phyloP scores from a whole-genome alignment of 768 basidiomycete genomes.

The Rhizopogon rudus region DNA sequence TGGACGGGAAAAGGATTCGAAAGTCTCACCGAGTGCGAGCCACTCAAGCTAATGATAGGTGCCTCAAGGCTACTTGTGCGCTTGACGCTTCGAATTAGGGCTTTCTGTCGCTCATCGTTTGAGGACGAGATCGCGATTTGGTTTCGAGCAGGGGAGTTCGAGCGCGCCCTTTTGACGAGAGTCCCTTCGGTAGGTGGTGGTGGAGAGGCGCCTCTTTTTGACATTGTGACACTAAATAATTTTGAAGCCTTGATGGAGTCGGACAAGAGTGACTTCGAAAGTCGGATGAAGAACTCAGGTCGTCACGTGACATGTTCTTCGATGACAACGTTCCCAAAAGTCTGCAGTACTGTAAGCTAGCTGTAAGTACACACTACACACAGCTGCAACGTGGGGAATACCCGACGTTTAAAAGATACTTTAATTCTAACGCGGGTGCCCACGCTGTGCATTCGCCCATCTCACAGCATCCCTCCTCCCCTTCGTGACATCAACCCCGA shows the following conservation, averaged over 20 bases:
- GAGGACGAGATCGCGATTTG: constrained; percentile 77
- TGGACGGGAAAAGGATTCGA: not conserved
- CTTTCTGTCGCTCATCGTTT: constrained; percentile 69
- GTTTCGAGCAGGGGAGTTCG: constrained; percentile 47
- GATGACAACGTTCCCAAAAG: no score
- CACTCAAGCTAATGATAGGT: constrained; percentile 87
- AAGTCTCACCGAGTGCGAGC: constrained; percentile 73
- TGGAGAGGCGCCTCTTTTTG: constrained; percentile 65
- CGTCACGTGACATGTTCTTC: not conserved
- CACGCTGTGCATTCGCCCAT: constrained; percentile 41
- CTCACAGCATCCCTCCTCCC: constrained; percentile 56
- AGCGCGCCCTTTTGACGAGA: constrained; percentile 58
- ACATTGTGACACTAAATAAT: constrained; percentile 39
- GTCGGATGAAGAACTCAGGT: not conserved
- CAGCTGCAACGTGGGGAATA: not conserved
- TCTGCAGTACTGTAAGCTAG: no score
- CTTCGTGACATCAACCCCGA: constrained; percentile 59
- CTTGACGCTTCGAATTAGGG: constrained; percentile 78
- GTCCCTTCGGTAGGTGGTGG: constrained; percentile 39
- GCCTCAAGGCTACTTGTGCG: constrained; percentile 92
- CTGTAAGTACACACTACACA: not conserved
- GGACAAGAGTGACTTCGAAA: not conserved
- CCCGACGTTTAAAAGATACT: not conserved
- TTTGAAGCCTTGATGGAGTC: not conserved
- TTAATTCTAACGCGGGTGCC: not conserved